Base-by-base conservation (phyloP, 192 early-diverging fungal genomes). In the Rhizophlyctis rosea region DNA sequence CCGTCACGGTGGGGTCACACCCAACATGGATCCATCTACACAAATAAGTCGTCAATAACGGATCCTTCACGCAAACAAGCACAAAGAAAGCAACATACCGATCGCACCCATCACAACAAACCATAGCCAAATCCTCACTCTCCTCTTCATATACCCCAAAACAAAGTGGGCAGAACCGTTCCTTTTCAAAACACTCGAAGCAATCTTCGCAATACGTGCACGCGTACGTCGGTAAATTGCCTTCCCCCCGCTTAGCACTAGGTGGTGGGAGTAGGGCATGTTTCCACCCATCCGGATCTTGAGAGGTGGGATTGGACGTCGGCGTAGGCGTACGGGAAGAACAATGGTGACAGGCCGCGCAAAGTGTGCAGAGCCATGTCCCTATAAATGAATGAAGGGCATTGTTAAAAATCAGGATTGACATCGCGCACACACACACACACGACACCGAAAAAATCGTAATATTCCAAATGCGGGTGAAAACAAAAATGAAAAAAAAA, bases 11-110 rank as follows among this genome's bases (percentile, higher is more conserved):
- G 25, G 73, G 68, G 54, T 81, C 80, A 60, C 80, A 81, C n/a
- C 70, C 75, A 7, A 75, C 76, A 54, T 81, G 80, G 31, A 81
- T 68, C 80, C 80, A 81, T 62, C 79, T 77, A 60, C 5, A 33
- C 35, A 32, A 18, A 50, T 14, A 36, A n/a, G n/a, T n/a, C n/a
- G n/a, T n/a, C n/a, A n/a, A n/a, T n/a, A n/a, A n/a, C n/a, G n/a
- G n/a, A n/a, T n/a, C n/a, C n/a, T n/a, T n/a, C n/a, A n/a, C n/a
- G n/a, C n/a, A n/a, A n/a, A n/a, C n/a, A n/a, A n/a, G n/a, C n/a
- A n/a, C n/a, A n/a, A n/a, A n/a, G n/a, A 30, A 47, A 47, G 4
- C 4, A 4, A 18, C 59, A 16, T 49, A 79, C 78, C 78, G 44
- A 49, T 77, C 79, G 64, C 79, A 81, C 2, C 44, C 39, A 50